Base-by-base conservation (phyloP, 768 basidiomycete genomes). In the Galerina sulciceps region DNA sequence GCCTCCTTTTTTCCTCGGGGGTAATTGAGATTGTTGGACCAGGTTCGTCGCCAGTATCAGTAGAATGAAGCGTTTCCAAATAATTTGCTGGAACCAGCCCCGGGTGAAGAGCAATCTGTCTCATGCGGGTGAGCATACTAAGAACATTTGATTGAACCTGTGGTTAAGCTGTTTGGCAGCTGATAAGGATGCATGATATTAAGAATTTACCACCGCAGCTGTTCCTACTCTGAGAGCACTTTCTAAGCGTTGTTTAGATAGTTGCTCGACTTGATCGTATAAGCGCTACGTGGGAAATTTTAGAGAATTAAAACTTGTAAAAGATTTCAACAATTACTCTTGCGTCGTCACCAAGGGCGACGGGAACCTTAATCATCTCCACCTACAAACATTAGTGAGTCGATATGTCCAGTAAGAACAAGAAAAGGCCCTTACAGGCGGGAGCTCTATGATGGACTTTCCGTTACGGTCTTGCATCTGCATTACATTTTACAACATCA, bases 381-480 rank as follows among this genome's bases (percentile, higher is more conserved):
- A 97, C 90, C 88, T 90, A 22, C 26, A 17, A 47, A 59, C 46
- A 36, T 49, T 20, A 17, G 34, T 65, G 13, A 58, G 50, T 40
- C 18, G 17, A 26, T 10, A 2, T 17, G 10, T 9, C 20, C 18
- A 2, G 37, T 4, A 23, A 37, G 10, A 45, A 13, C 3, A 13
- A 4, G 57, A 35, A 6, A 43, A 47, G 40, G 10, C 34, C 46
- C 73, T 67, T 67, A 85, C 87, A 5, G 89, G 84, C 37, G 95
- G 94, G 11, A 97, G 79, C 13, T 86, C 80, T 2, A 97, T 83
- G 8, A 97, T 77, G 14, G 80, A 74, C 15, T 88, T 86, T 17
- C 95, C 95, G 15, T 84, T 71, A 6, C 76, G 80, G 68, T 96
- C 92, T 81, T 91, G 89, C 90, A 96, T 95, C 86, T 94, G 68